These are phyloP conservation scores for Phylloporus sp. DNA, from an alignment of 768 basidiomycete species.

Conservation along the genomic window DNA sequence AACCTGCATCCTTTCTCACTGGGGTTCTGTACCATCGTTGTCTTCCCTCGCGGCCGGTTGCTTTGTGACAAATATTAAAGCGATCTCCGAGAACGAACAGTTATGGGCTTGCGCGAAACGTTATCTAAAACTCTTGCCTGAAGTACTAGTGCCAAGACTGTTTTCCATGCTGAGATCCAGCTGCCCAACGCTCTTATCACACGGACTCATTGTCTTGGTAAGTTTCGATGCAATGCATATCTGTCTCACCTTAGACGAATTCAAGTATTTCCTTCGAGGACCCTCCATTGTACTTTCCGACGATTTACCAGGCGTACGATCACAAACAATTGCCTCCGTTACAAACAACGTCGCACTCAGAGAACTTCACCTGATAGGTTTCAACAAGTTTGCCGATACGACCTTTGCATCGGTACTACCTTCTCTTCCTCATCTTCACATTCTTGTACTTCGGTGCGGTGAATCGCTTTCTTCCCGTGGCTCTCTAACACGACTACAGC, in stretches of 20 bases:
- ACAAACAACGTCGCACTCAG: constrained; percentile 30
- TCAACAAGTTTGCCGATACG: constrained; percentile 49
- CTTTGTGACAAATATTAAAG: constrained; percentile 45
- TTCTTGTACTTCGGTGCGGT: constrained; percentile 53
- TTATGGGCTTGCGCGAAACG: constrained; percentile 39
- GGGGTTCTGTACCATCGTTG: constrained; percentile 39
- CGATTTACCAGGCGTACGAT: constrained; percentile 50
- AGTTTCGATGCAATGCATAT: constrained; percentile 9
- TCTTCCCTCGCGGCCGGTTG: constrained; percentile 46
- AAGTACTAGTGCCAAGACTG: constrained; percentile 45
- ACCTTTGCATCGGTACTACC: constrained; percentile 49
- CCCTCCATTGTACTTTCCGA: constrained; percentile 43
- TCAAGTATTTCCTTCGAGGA: constrained; percentile 59
- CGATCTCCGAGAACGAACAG: constrained; percentile 36
- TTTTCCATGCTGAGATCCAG: constrained; percentile 47
- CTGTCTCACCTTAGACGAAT: background rate
- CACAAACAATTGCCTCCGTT: constrained; percentile 47
- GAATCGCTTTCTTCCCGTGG: constrained; percentile 1
- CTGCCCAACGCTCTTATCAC: constrained; percentile 50
- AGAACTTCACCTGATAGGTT: constrained; percentile 48
- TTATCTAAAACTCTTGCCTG: constrained; percentile 49
- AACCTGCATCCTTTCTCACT: constrained; percentile 35
- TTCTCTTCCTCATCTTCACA: constrained; percentile 41
- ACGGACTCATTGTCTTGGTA: constrained; percentile 56
- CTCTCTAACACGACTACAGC: constrained; percentile 33